phyloP scores from a whole-genome alignment of 768 basidiomycete genomes.

The Suillus subaureus region DNA sequence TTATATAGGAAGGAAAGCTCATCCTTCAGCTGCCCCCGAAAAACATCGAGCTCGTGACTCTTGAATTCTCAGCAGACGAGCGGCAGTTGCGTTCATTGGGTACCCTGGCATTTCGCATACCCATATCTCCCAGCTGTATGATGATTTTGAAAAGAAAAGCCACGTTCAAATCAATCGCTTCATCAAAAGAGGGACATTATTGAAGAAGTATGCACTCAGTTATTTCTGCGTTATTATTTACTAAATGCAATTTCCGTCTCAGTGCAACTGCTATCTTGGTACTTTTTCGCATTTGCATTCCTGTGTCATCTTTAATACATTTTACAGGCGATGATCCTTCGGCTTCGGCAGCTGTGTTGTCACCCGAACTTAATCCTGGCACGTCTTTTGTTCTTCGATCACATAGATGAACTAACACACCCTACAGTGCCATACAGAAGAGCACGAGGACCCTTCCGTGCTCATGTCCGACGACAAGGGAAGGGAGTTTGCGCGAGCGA shows the following conservation, averaged over 20 bases:
- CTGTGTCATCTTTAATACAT: slow-evolving; percentile 38
- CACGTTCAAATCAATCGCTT: slow-evolving; percentile 61
- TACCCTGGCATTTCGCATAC: not conserved
- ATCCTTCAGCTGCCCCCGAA: slow-evolving; percentile 66
- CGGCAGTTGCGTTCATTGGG: slow-evolving; percentile 46
- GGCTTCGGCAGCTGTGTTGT: slow-evolving; percentile 72
- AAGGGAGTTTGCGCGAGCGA: slow-evolving; percentile 59
- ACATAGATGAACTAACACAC: not conserved
- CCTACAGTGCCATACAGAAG: slow-evolving; percentile 43
- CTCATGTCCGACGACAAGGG: slow-evolving; percentile 50
- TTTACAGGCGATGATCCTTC: slow-evolving; percentile 67
- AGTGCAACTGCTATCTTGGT: slow-evolving; percentile 4
- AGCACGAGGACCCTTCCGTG: slow-evolving; percentile 52
- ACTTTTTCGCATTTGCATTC: not conserved
- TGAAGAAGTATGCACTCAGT: slow-evolving; percentile 61
- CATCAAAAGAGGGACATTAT: slow-evolving; percentile 61
- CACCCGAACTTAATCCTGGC: slow-evolving; percentile 75
- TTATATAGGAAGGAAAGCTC: slow-evolving; percentile 59
- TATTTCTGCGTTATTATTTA: slow-evolving; percentile 6
- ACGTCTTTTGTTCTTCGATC: slow-evolving; percentile 21
- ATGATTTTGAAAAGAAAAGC: slow-evolving; percentile 55
- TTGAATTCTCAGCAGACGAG: slow-evolving; percentile 69
- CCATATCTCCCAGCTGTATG: slow-evolving; percentile 48
- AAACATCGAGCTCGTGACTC: slow-evolving; percentile 56
- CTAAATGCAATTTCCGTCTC: not conserved